These are phyloP conservation scores for Vaccinium darrowii DNA, from an alignment of 148 eudicot genomes.

Conservation along the genomic window DNA sequence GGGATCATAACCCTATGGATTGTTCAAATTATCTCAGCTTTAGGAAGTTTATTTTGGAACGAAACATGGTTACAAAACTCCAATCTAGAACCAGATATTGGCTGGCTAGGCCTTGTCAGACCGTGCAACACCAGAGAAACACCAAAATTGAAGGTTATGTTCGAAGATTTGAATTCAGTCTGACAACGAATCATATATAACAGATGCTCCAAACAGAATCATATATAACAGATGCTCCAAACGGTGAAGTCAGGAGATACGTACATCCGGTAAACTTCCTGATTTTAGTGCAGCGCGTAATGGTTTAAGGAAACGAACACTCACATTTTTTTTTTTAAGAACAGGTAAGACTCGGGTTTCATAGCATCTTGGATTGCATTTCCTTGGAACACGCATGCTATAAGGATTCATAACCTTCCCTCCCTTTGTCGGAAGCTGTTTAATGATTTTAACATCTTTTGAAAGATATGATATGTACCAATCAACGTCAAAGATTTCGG, in stretches of 20 bases:
- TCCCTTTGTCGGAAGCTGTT: constrained; percentile 53
- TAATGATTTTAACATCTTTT: constrained; percentile 67
- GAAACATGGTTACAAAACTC: not conserved
- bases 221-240: not conserved
- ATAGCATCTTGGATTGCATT: constrained; percentile 62
- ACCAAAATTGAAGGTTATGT: not conserved
- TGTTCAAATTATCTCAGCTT: not conserved
- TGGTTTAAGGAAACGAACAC: constrained; percentile 24
- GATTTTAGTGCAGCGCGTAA: not conserved
- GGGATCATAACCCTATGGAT: not conserved
- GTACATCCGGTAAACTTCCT: not conserved
- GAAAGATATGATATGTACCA: constrained; percentile 65
- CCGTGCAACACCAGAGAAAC: constrained; percentile 6
- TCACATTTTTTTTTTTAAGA: constrained; percentile 66
- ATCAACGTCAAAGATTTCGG: constrained; percentile 70
- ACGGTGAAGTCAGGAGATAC: not conserved
- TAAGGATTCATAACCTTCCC: constrained; percentile 47
- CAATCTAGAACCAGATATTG: not conserved
- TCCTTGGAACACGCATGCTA: constrained; percentile 67
- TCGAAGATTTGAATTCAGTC: not conserved
- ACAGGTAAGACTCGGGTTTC: constrained; percentile 58
- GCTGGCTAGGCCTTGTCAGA: not conserved
- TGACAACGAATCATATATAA: not conserved
- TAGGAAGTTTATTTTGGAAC: not conserved
- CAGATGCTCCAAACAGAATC: not conserved